Percentiles rank a stretch among this genome's conserved stretches.
These are phyloP conservation scores for Aspergillus calidoustus DNA, from an alignment of 2,329 filamentous ascomycete genomes.

Conservation along the genomic window DNA sequence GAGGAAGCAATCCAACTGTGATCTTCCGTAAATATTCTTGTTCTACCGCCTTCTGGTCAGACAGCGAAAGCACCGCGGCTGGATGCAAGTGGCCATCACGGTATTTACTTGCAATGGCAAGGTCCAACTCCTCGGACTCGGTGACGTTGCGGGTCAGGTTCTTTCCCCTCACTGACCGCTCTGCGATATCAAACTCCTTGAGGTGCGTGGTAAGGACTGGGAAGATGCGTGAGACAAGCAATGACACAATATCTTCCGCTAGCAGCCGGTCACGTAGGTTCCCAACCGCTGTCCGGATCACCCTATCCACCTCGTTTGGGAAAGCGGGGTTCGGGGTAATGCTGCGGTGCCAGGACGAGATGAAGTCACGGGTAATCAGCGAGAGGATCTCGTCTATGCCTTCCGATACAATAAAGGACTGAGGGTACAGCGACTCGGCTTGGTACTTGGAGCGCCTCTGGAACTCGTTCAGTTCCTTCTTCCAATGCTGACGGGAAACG, in stretches of 20 bases:
- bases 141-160: constrained; percentile 89
- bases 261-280: constrained; percentile 73
- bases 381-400: constrained; percentile 79
- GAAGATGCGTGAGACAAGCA: constrained; percentile 79
- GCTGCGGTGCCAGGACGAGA: constrained; percentile 83
- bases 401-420: constrained; percentile 76
- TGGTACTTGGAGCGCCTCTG: constrained; percentile 69
- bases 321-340: constrained; percentile 85
- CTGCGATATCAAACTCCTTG: constrained; percentile 87
- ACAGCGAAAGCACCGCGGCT: constrained; percentile 79
- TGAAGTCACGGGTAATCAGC: constrained; percentile 79
- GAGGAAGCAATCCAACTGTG: constrained; percentile 72
- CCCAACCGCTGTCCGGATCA: constrained; percentile 72
- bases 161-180: constrained; percentile 81
- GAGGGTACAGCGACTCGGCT: constrained; percentile 71
- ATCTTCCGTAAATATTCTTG: constrained; percentile 85
- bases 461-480: constrained; percentile 69
- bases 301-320: constrained; percentile 81
- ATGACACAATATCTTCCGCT: constrained; percentile 80
- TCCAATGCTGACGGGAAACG: constrained; percentile 67
- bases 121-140: constrained; percentile 92
- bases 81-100: constrained; percentile 85
- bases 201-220: constrained; percentile 89
- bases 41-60: constrained; percentile 81
- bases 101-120: constrained; percentile 95